phyloP scores from a whole-genome alignment of 225 moss, liverwort and hornwort genomes.

The Anthoceros angustus region DNA sequence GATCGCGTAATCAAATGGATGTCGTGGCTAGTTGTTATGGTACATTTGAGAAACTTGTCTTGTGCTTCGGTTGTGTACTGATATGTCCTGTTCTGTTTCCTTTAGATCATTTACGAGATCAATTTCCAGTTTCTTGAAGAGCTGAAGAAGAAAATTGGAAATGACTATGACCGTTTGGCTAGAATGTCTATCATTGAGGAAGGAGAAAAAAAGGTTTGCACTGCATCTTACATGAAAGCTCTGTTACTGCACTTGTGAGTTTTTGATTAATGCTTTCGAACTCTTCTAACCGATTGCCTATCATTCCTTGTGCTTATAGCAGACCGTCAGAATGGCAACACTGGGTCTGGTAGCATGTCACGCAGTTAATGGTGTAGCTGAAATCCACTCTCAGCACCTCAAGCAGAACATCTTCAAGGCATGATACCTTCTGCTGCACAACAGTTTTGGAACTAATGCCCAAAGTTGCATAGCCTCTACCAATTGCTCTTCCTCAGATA shows the following conservation, averaged over 20 bases:
- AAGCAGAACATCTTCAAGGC: conserved; percentile 20
- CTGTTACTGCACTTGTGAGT: neutral
- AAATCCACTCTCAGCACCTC: conserved; percentile 50
- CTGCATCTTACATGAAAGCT: neutral
- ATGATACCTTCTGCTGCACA: neutral
- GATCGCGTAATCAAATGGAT: too few relatives aligned
- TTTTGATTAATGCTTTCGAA: too few relatives aligned
- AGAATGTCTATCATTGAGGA: conserved; percentile 87
- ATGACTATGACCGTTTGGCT: conserved; percentile 71
- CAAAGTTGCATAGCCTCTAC: too few relatives aligned
- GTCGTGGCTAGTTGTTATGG: too few relatives aligned
- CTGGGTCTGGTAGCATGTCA: conserved; percentile 62
- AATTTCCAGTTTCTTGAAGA: conserved; percentile 71
- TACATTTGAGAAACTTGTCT: too few relatives aligned
- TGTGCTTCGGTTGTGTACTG: neutral
- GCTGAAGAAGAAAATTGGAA: conserved; percentile 62
- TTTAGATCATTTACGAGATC: conserved; percentile 81
- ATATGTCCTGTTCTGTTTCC: neutral
- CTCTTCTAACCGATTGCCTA: neutral
- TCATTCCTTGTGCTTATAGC: conserved; percentile 6
- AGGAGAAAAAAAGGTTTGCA: conserved; percentile 54
- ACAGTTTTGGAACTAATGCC: neutral
- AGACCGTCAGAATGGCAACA: conserved; percentile 42
- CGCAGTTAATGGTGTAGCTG: conserved; percentile 57
- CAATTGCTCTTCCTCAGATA: neutral